Base-by-base conservation (phyloP, 2,329 filamentous ascomycete species). In the Verticillium nonalfalfae region DNA sequence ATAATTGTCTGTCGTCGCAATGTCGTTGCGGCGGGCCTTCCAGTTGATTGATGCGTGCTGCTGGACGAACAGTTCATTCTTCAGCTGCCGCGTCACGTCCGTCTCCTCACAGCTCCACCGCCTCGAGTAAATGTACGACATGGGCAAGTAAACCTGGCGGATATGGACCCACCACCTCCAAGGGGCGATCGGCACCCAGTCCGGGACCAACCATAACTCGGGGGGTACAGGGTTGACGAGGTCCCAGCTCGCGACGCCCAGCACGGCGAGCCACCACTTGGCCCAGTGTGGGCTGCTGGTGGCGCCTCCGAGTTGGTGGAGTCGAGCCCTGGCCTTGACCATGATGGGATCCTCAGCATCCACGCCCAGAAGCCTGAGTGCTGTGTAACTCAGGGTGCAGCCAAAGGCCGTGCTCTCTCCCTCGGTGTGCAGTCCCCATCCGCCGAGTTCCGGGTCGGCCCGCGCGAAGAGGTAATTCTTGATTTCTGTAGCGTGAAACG, bases 81-180 rank as follows among this genome's bases (percentile, higher is more conserved):
- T 87, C 52, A 99, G 75, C 61, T 86, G 84, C 26, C 84, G 84
- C 58, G 90, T 90, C 2, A 96, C 73, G 4, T 89, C 85, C 50
- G 90, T 94, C 67, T 90, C 82, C n/a, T 91, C 90, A 66, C 89
- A 90, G 35, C 82, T 83, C 87, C 91, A 97, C 65, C 82, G 82
- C 78, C 90, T 92, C 0, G 93, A 96, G 79, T 90, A 97, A 52
- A 98, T 75, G 71, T 90, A 97, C 1, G 90, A 87, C 92, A 98
- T 97, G 5, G 93, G 90, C 58, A 97, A 74, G 70, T 94, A 97
- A n/a, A 99, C 93, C 75, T 90, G 87, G n/a, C 95, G 91, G 75
- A 97, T 97, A 69, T 99, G 95, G 69, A 98, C 91, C 94, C 93
- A 97, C 93, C 94, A 97, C 66, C 92, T 82, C 92, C 93, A 96